Evolutionary conservation across 2,329 filamentous ascomycete species (phyloP).

Genomic region (Phialocephala subalpina): DNA sequence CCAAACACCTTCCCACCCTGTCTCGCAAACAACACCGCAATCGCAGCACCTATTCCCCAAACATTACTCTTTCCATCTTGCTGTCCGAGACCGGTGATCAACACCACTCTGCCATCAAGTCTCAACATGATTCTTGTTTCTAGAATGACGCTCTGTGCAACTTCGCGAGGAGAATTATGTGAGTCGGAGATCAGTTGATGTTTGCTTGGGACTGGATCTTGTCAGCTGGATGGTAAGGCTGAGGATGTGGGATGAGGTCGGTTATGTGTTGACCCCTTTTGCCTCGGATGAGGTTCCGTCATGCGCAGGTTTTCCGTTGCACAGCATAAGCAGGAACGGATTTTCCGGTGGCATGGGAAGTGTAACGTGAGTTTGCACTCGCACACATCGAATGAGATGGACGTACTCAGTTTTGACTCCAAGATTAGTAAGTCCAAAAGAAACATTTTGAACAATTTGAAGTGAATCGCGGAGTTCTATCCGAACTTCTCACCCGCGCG

Average conservation of each 20-base stretch:
- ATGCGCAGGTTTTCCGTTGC: constrained; percentile 1
- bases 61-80: constrained; percentile 46
- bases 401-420: neutral
- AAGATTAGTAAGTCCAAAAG: constrained; percentile 1
- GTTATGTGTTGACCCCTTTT: constrained; percentile 11
- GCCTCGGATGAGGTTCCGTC: constrained; percentile 4
- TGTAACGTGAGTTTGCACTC: neutral
- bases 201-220: neutral
- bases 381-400: neutral
- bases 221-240: constrained; percentile 6
- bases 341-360: neutral
- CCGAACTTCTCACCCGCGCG: neutral
- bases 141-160: neutral
- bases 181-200: constrained; percentile 11
- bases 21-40: constrained; percentile 52
- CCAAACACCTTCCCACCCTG: constrained; percentile 57
- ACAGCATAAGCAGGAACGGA: neutral
- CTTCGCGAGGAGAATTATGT: neutral
- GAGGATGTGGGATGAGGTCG: constrained; percentile 5
- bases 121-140: constrained; percentile 43
- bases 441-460: neutral
- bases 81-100: constrained; percentile 53
- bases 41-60: constrained; percentile 60
- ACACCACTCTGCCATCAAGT: constrained; percentile 49
- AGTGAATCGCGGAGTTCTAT: neutral